Conservation (phyloP, 208 protist species). For the Spironucleus salmonicida region DNA sequence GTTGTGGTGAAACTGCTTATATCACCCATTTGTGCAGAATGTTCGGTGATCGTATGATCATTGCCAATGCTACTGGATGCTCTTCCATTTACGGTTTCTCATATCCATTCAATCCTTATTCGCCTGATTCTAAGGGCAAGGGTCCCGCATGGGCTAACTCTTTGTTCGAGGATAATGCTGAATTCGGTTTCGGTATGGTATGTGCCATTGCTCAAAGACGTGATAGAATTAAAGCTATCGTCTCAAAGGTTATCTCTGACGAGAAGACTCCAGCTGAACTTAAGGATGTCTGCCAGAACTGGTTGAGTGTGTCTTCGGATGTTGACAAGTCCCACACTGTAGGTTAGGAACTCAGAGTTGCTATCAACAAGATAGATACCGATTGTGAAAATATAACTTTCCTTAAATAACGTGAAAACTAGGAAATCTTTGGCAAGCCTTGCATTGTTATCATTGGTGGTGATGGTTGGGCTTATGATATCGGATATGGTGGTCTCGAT, state of each 20-base stretch:
- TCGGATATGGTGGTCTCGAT: slow-evolving; percentile 51
- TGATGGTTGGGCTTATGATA: slow-evolving; percentile 55
- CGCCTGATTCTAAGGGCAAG: slow-evolving; percentile 29
- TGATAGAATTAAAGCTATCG: slow-evolving; percentile 2
- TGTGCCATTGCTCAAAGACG: slow-evolving; percentile 30
- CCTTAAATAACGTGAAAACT: background rate
- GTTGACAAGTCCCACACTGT: too few species aligned
- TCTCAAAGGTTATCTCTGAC: background rate
- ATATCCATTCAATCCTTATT: slow-evolving; percentile 36
- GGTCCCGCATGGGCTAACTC: slow-evolving; percentile 45
- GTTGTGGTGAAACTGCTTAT: slow-evolving; percentile 58
- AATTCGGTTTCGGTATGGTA: slow-evolving; percentile 41
- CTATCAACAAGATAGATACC: too few species aligned
- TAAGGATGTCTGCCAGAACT: background rate
- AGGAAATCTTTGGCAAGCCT: slow-evolving; percentile 37
- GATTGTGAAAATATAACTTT: too few species aligned
- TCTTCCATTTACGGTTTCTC: slow-evolving; percentile 36
- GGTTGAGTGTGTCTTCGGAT: background rate
- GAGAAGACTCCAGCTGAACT: background rate
- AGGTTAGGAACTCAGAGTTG: too few species aligned
- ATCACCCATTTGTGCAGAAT: slow-evolving; percentile 59
- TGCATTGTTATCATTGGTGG: slow-evolving; percentile 28
- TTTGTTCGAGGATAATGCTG: slow-evolving; percentile 48
- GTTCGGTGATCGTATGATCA: slow-evolving; percentile 54
- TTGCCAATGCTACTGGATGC: slow-evolving; percentile 59